These are phyloP conservation scores for Aschersonia sp. DNA, from an alignment of 2,329 filamentous ascomycete species.

Conservation along the genomic window DNA sequence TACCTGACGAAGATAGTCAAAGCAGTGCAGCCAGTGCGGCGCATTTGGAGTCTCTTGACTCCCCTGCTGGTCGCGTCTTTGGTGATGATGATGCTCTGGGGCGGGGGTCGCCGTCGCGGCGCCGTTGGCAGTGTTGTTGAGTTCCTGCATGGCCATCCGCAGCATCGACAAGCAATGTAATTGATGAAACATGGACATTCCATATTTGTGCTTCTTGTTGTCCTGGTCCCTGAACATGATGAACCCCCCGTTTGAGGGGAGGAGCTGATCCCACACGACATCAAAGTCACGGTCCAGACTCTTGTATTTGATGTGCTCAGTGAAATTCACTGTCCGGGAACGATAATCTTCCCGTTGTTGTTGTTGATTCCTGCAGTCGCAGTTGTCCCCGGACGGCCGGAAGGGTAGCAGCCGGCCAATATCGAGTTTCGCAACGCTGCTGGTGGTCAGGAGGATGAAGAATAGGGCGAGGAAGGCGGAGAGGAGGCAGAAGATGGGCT, in stretches of 20 bases:
- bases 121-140: neutral
- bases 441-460: no score
- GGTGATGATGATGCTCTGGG: neutral
- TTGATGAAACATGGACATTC: constrained; percentile 4
- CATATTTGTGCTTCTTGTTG: neutral
- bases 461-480: no score
- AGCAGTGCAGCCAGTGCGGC: constrained; percentile 1
- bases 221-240: neutral
- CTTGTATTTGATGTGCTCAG: neutral
- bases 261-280: neutral
- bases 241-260: neutral
- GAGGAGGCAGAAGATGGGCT: no score
- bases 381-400: no score
- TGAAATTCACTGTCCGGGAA: neutral
- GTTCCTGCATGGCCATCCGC: neutral
- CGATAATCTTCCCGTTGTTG: no score
- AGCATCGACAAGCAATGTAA: constrained; percentile 3
- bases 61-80: no score
- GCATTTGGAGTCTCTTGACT: neutral
- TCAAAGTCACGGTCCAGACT: neutral
- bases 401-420: no score
- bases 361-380: no score
- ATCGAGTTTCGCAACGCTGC: no score
- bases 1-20: constrained; percentile 5
- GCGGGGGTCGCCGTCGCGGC: no score